Evolutionary conservation across 1,284 basidiomycete genomes (phyloP).

Genomic region (Phlebopus sp.): DNA sequence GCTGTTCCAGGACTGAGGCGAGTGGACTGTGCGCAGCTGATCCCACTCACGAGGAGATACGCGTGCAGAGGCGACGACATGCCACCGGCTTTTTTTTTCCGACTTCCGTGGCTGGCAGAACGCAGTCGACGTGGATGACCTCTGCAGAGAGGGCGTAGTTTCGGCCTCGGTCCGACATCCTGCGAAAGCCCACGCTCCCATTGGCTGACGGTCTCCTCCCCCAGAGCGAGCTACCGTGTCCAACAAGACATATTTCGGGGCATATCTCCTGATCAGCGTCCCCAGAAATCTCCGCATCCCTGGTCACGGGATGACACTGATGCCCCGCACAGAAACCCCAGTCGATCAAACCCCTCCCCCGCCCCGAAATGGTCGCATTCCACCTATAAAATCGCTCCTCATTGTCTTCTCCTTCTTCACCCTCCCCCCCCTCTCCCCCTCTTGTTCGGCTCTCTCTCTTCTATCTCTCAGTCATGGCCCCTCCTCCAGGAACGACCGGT

Average conservation of each 20-base stretch:
- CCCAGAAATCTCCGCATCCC: background rate
- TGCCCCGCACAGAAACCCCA: slow-evolving; percentile 2
- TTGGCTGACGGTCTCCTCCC: too few species aligned
- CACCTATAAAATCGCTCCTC: background rate
- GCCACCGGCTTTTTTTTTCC: background rate
- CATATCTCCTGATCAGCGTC: too few species aligned
- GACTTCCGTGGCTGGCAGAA: too few species aligned
- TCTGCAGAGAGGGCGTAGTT: too few species aligned
- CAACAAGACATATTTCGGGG: too few species aligned
- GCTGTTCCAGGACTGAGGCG: slow-evolving; percentile 22
- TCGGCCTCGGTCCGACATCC: too few species aligned
- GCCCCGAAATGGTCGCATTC: background rate
- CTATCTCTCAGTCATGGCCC: slow-evolving; percentile 21
- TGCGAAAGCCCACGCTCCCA: too few species aligned
- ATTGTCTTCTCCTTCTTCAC: slow-evolving; percentile 1
- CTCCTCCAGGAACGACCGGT: slow-evolving; percentile 39
- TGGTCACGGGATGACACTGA: slow-evolving; percentile 12
- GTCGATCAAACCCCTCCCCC: slow-evolving; percentile 1
- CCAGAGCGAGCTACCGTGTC: too few species aligned
- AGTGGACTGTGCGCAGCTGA: background rate
- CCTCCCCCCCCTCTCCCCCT: slow-evolving; percentile 5
- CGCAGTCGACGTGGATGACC: too few species aligned
- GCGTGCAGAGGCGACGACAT: slow-evolving; percentile 22
- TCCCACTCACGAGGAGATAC: slow-evolving; percentile 19
- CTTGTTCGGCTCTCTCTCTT: background rate